Base-by-base conservation (phyloP, 192 early-diverging fungal genomes). In the Gonapodya prolifera region DNA sequence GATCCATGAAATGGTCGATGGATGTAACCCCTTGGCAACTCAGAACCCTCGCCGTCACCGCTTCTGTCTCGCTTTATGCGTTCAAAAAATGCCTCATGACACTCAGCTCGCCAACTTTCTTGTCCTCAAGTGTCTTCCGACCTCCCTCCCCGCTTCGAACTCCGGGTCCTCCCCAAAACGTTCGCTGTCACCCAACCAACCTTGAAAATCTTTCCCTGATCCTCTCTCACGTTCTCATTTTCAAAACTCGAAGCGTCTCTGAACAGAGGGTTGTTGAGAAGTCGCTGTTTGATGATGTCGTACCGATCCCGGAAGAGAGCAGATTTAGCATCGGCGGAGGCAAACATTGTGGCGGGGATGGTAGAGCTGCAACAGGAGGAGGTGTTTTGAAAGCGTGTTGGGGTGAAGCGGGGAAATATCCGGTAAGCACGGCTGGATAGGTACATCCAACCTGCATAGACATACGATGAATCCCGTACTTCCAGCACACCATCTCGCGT, bases 251-350 rank as follows among this genome's bases (percentile, higher is more conserved):
- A 83, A 0, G 92, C 85, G 17, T 89, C 84, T 34, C 88, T 83
- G 82, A 96, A 96, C 70, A 86, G 83, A 71, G 93, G 92, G 79
- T 95, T 93, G 28, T 94, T 84, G 82, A 96, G 77, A 0, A 95
- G 82, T 0, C 95, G 82, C 78, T 98, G 94, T 70, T 86, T 86
- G 0, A 98, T 75, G 28, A 95, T 74, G 35, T 96, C 89, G 81
- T 89, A 94, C 69, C 96, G 87, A 69, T 93, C 93, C 35, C 91
- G 81, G 76, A 89, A 92, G 79, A 93, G 82, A 0, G 87, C 84
- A 0, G 88, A 83, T 77, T 93, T 92, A 35, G 89, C 83, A 1
- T 83, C 83, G 0, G 92, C 88, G 13, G 84, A 76, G 0, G 90
- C 89, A 8, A 95, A 82, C 32, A 94, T 77, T 0, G 80, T 70